Base-by-base conservation (phyloP, 2,329 filamentous ascomycete species). In the Didymosphaeria variabile region DNA sequence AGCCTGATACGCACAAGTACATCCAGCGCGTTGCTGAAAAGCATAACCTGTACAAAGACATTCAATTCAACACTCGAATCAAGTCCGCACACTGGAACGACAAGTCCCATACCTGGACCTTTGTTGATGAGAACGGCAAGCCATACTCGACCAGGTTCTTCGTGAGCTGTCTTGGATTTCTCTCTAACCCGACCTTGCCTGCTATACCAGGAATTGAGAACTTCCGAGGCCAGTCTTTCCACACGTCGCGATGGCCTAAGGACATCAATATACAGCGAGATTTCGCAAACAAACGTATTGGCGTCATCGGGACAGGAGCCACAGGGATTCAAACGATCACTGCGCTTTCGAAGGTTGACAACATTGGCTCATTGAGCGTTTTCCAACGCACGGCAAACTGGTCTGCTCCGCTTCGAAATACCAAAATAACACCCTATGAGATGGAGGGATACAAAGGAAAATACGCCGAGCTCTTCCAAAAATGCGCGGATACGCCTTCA, bases 331-430 rank as follows among this genome's bases (percentile, higher is more conserved):
- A 90, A 65, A 83, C 87, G 40, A 65, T 62, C 21, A 67, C 67
- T 10, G 62, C 61, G 10, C 45, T 69, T 23, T 63, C 55, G n/a
- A 67, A 62, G 44, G 47, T 47, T 36, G 49, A 26, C 49, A 31
- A 47, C 36, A 32, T 66, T 29, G 34, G 57, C 21, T 60, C 61
- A 9, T 34, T 64, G 15, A 60, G 44, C 9, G 62, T 64, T 45
- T 64, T 64, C 75, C 87, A 90, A 69, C 83, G 88, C 5, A 90
- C 86, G 0, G 87, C 88, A 0, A 90, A 89, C 61, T 78, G 87
- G n/a, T 86, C 85, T 0, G 67, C 90, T 0, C 87, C 87, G 0
- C 88, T 90, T 29, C 42, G 57, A 15, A 65, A 63, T 36, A 34
- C 13, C 15, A 34, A 46, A 31, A 62, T 67, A 29, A 40, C 59